These are phyloP conservation scores for Chrysosporium queenslandicum DNA, from an alignment of 2,329 filamentous ascomycete genomes.

Conservation along the genomic window DNA sequence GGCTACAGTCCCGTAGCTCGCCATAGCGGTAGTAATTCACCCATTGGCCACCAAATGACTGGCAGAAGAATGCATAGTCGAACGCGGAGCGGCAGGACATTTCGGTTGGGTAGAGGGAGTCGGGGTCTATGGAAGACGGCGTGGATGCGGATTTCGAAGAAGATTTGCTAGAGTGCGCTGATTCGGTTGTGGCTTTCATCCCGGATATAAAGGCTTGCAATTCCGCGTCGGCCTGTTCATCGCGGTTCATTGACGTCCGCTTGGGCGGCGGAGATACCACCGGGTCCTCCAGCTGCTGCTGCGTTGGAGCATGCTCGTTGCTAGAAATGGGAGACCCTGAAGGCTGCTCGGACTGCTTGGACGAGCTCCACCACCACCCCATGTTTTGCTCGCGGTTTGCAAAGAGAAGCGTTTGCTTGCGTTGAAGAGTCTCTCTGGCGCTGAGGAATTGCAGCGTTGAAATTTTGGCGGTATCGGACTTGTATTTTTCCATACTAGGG, in stretches of 20 bases:
- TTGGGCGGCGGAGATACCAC: not conserved
- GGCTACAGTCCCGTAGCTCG: conserved; percentile 61
- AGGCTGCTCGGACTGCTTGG: conserved; percentile 22
- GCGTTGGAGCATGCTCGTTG: not conserved
- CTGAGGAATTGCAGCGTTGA: conserved; percentile 2
- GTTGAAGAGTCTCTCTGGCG: not conserved
- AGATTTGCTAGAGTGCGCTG: conserved; percentile 11
- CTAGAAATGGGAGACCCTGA: conserved; percentile 5
- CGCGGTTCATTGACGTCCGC: conserved; percentile 21
- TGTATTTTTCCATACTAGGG: conserved; percentile 6
- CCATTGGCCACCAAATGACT: conserved; percentile 82
- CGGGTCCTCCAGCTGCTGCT: not conserved
- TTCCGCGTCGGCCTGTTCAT: conserved; percentile 46
- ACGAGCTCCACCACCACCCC: conserved; percentile 40
- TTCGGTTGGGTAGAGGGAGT: conserved; percentile 62
- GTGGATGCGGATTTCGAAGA: conserved; percentile 10
- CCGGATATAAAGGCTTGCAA: conserved; percentile 45
- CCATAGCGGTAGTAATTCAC: conserved; percentile 85
- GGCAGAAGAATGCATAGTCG: conserved; percentile 89
- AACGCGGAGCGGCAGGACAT: conserved; percentile 89
- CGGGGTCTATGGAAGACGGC: conserved; percentile 42
- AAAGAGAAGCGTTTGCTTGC: not conserved
- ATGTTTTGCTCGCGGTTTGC: conserved; percentile 23
- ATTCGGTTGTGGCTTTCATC: conserved; percentile 30
- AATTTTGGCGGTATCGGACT: conserved; percentile 2